Evolutionary conservation across 2,329 filamentous ascomycete species (phyloP).

Genomic region (Colletotrichum truncatum): DNA sequence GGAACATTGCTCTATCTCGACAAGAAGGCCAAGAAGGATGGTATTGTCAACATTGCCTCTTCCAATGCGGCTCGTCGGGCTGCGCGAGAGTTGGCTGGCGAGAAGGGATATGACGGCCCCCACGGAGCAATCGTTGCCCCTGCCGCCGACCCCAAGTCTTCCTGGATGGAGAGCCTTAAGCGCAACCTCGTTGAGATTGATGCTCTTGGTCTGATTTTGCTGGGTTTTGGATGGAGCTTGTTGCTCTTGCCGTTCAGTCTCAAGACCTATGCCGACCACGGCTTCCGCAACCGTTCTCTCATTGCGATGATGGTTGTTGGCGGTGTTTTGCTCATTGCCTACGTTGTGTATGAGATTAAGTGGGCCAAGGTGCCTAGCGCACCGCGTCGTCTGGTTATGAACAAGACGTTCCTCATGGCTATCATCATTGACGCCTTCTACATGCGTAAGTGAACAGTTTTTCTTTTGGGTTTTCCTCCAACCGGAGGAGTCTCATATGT

Average conservation of each 20-base stretch:
- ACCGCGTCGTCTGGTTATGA: slow-evolving; percentile 22
- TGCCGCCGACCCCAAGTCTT: not conserved
- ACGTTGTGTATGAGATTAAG: slow-evolving; percentile 57
- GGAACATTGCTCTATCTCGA: slow-evolving; percentile 59
- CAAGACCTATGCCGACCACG: slow-evolving; percentile 41
- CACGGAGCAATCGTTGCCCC: slow-evolving; percentile 32
- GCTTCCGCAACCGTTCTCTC: slow-evolving; percentile 56
- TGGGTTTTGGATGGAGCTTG: slow-evolving; percentile 58
- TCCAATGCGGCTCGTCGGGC: slow-evolving; percentile 36
- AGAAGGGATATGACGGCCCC: slow-evolving; percentile 29
- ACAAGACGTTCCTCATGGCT: slow-evolving; percentile 29
- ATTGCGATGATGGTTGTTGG: slow-evolving; percentile 54
- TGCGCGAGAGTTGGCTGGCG: slow-evolving; percentile 30
- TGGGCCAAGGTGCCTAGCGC: slow-evolving; percentile 33
- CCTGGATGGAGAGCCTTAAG: slow-evolving; percentile 11
- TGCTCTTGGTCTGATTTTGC: slow-evolving; percentile 51
- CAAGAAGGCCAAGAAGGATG: slow-evolving; percentile 54
- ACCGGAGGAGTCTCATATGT: too few species aligned
- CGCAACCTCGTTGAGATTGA: slow-evolving; percentile 44
- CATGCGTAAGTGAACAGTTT: slow-evolving; percentile 23
- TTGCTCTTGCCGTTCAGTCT: slow-evolving; percentile 62
- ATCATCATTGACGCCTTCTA: slow-evolving; percentile 26
- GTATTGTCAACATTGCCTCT: slow-evolving; percentile 37
- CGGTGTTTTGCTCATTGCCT: slow-evolving; percentile 49
- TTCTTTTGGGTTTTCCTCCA: too few species aligned